A percentile compares a stretch with the other conserved stretches of the same genome.
Evolutionary conservation across 495 filamentous ascomycete species (phyloP).

Genomic region (Articulospora tetracladia): DNA sequence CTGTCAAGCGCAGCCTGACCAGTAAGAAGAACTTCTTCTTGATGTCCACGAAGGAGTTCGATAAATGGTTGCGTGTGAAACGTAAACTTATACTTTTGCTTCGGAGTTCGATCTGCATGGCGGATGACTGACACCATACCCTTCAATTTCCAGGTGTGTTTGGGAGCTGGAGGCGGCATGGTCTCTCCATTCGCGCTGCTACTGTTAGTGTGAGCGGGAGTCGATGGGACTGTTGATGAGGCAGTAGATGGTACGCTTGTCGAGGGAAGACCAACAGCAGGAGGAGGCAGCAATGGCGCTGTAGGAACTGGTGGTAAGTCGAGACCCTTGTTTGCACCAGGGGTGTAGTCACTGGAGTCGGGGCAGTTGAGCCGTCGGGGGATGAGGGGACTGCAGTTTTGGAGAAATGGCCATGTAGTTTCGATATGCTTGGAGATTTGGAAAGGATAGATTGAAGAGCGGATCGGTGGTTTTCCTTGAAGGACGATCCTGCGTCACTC

Average conservation of each 20-base stretch:
- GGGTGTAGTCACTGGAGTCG: constrained; percentile 48
- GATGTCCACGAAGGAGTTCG: constrained; percentile 86
- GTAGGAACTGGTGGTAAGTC: constrained; percentile 29
- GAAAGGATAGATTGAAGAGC: constrained; percentile 42
- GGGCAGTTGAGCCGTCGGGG: constrained; percentile 38
- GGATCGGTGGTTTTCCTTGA: constrained; percentile 30
- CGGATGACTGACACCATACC: constrained; percentile 97
- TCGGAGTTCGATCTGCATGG: constrained; percentile 94
- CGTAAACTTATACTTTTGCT: constrained; percentile 99
- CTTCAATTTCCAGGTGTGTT: constrained; percentile 96
- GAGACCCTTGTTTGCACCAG: constrained; percentile 30
- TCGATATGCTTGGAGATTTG: constrained; percentile 62
- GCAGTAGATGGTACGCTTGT: constrained; percentile 38
- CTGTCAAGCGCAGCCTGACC: constrained; percentile 87
- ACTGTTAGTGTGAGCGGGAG: constrained; percentile 27
- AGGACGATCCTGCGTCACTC: constrained; percentile 7
- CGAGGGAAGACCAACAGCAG: constrained; percentile 12
- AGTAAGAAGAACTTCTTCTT: constrained; percentile 93
- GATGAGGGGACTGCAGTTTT: constrained; percentile 18
- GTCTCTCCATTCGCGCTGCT: constrained; percentile 27
- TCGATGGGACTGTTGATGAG: constrained; percentile 37
- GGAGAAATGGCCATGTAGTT: constrained; percentile 42
- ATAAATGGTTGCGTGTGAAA: constrained; percentile 97
- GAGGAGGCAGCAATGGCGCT: constrained; percentile 19
- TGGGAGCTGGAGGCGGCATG: constrained; percentile 77